Evolutionary conservation across 306 rosid genomes (phyloP), one percentile per base, ranked within the genome.

Genomic region (Purshia tridentata): DNA sequence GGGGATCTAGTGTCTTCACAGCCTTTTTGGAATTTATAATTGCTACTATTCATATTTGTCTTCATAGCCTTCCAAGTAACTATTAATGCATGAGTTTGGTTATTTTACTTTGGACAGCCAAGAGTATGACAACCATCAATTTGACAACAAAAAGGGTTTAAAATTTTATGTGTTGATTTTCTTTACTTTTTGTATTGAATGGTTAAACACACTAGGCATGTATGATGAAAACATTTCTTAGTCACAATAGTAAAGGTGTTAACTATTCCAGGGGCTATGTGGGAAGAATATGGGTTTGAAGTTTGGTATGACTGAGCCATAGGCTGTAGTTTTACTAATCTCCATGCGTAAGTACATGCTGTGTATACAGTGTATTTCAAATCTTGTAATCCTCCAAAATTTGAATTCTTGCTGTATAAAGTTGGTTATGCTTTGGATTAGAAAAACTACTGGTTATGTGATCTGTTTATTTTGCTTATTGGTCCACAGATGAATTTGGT

Each of bases 371-470:
- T 0, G 8, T 50, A 50, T n/a, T 59, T 23, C 7, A 37, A 51
- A 37, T 69, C 19, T 52, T 51, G 61, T 18, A 42, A 69, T 69
- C 61, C 73, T 69, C 22, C 73, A 51, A 50, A 35, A n/a, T 40
- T 52, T 37, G 6, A 46, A 19, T 35, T 49, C 58, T 23, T 49
- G 19, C 46, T 49, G 20, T 48, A 48, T 47, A 10, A 67, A 67
- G 57, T 15, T 67, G 52, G 72, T 67, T 47, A 9, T 47, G 57
- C 45, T 48, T 67, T 2, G 29, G 15, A 12, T 69, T 37, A 23
- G 51, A 23, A 9, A 5, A 64, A 8, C 69, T 42, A 18, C 35
- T 19, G 51, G 49, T 69, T 20, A 19, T 18, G 37, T 52, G 19
- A 51, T 39, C 50, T 52, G 20, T 52, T 50, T 69, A 11, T 19